These are phyloP conservation scores for Mycena sp. DNA, from an alignment of 1,284 basidiomycete genomes.

Conservation along the genomic window DNA sequence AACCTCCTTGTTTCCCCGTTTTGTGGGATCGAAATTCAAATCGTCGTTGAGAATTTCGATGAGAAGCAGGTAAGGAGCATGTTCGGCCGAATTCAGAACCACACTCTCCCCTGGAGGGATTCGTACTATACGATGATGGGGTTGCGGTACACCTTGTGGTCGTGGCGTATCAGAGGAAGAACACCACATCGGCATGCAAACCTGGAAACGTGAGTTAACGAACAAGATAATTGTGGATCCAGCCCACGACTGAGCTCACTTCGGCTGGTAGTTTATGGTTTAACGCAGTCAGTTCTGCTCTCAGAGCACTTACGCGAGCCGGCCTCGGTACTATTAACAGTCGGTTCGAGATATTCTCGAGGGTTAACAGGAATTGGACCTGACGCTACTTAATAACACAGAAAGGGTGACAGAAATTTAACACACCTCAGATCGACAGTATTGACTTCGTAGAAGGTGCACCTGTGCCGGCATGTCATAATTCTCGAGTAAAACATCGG, in stretches of 20 bases:
- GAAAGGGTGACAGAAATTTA: neutral
- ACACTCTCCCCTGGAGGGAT: slow-evolving; percentile 98
- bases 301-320: slow-evolving; percentile 92
- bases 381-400: slow-evolving; percentile 9
- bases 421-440: slow-evolving; percentile 89
- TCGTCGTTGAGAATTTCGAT: slow-evolving; percentile 94
- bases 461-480: slow-evolving; percentile 77
- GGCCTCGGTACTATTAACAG: slow-evolving; percentile 93
- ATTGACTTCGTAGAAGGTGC: slow-evolving; percentile 86
- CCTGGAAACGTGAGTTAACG: slow-evolving; percentile 56
- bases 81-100: slow-evolving; percentile 97
- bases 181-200: slow-evolving; percentile 99
- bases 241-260: slow-evolving; percentile 52
- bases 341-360: slow-evolving; percentile 95
- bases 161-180: slow-evolving; percentile 69
- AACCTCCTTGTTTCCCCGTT: slow-evolving; percentile 87
- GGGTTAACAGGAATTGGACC: slow-evolving; percentile 36
- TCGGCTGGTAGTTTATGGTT: slow-evolving; percentile 97
- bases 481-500: slow-evolving; percentile 65
- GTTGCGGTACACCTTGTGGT: slow-evolving; percentile 55
- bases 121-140: slow-evolving; percentile 95
- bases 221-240: slow-evolving; percentile 8
- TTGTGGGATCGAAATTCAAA: slow-evolving; percentile 92
- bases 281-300: slow-evolving; percentile 94
- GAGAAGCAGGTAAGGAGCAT: slow-evolving; percentile 93